Conservation (phyloP, 495 filamentous ascomycete genomes). For the Pseudoneurospora amorphoporcata region DNA sequence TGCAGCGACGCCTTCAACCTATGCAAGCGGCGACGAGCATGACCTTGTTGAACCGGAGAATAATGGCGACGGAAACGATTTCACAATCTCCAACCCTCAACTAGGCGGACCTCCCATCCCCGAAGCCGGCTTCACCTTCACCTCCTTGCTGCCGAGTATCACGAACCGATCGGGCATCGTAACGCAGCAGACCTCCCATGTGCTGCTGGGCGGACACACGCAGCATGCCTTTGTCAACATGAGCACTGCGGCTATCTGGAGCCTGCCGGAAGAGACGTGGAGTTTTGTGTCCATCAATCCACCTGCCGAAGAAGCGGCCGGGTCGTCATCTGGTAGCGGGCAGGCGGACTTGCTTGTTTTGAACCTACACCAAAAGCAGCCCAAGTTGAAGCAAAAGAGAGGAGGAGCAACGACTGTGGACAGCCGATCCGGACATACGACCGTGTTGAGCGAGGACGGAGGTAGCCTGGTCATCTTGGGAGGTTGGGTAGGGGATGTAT, state of each 20-base stretch:
- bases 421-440: slow-evolving; percentile 76
- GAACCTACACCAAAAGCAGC: not conserved
- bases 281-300: slow-evolving; percentile 54
- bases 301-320: slow-evolving; percentile 28
- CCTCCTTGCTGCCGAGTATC: slow-evolving; percentile 47
- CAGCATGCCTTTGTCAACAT: slow-evolving; percentile 80
- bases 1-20: slow-evolving; percentile 24
- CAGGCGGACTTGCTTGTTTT: slow-evolving; percentile 2
- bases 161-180: slow-evolving; percentile 47
- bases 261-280: slow-evolving; percentile 78
- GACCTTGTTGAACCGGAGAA: slow-evolving; percentile 4
- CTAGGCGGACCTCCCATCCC: slow-evolving; percentile 48
- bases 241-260: slow-evolving; percentile 81
- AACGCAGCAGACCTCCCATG: slow-evolving; percentile 60
- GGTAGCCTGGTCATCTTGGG: slow-evolving; percentile 65
- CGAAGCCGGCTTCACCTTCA: slow-evolving; percentile 81
- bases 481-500: slow-evolving; percentile 81
- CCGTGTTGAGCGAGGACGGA: slow-evolving; percentile 69
- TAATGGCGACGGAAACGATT: slow-evolving; percentile 9
- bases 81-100: slow-evolving; percentile 10
- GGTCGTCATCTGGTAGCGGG: not conserved
- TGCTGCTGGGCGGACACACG: slow-evolving; percentile 83
- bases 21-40: slow-evolving; percentile 12
- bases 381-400: not conserved
- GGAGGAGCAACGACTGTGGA: slow-evolving; percentile 39